Evolutionary conservation across 495 filamentous ascomycete species (phyloP).

Genomic region (Neurospora sp.): DNA sequence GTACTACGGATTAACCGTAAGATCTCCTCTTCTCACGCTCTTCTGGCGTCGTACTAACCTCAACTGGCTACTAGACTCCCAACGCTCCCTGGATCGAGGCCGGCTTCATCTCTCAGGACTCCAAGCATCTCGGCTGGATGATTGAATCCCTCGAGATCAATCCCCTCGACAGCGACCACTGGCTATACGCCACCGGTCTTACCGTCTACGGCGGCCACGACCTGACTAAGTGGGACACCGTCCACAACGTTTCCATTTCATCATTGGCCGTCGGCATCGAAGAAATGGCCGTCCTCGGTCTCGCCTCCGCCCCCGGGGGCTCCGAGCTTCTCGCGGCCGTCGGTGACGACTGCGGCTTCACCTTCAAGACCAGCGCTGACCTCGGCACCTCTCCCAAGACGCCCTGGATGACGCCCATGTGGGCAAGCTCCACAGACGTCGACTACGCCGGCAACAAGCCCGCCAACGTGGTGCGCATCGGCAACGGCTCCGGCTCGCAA

Average conservation of each 20-base stretch:
- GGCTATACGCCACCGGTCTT: constrained; percentile 48
- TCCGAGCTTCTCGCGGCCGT: constrained; percentile 46
- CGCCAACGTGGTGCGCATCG: constrained; percentile 44
- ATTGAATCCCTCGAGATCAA: constrained; percentile 51
- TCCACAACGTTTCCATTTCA: constrained; percentile 39
- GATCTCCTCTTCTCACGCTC: constrained; percentile 9
- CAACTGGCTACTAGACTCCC: constrained; percentile 16
- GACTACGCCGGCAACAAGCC: constrained; percentile 49
- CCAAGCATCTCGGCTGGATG: constrained; percentile 52
- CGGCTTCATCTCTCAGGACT: constrained; percentile 35
- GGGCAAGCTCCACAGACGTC: constrained; percentile 38
- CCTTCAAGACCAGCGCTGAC: constrained; percentile 27
- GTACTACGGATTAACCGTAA: constrained; percentile 34
- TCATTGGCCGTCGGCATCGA: constrained; percentile 50
- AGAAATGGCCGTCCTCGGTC: constrained; percentile 43
- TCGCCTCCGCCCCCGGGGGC: constrained; percentile 43
- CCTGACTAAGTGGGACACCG: constrained; percentile 40
- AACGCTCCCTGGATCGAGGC: constrained; percentile 41
- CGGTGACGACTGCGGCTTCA: constrained; percentile 51
- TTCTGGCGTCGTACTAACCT: constrained; percentile 17
- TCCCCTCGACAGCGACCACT: constrained; percentile 50
- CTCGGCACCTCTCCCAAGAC: constrained; percentile 38
- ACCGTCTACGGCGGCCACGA: constrained; percentile 46
- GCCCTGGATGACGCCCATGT: constrained; percentile 41
- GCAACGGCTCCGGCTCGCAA: constrained; percentile 32